These are phyloP conservation scores for Carex scoparia DNA, from an alignment of 176 grass and related monocot genomes.

Conservation along the genomic window DNA sequence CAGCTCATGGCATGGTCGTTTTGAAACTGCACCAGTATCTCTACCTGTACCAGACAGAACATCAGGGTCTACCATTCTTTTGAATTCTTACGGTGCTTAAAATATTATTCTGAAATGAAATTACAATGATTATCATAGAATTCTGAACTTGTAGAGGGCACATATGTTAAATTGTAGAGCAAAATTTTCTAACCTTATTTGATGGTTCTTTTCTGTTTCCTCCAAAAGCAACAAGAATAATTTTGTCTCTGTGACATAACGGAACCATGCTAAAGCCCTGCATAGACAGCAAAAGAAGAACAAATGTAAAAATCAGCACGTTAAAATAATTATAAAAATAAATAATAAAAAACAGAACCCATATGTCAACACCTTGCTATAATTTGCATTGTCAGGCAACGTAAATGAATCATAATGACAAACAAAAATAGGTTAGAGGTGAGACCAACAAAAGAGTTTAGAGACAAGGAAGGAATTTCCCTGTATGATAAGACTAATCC, in stretches of 20 bases:
- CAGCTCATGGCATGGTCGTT: conserved; percentile 82
- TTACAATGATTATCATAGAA: conserved; percentile 2
- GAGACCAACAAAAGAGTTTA: not conserved
- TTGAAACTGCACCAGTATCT: conserved; percentile 76
- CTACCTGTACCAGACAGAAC: conserved; percentile 44
- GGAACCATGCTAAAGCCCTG: conserved; percentile 98
- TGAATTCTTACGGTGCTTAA: not conserved
- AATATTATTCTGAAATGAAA: not conserved
- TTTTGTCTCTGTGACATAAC: conserved; percentile 72
- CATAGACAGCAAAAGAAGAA: conserved; percentile 1
- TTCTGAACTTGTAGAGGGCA: not conserved
- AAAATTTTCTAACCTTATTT: conserved; percentile 54
- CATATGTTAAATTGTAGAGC: conserved; percentile 2
- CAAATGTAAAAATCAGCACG: not conserved
- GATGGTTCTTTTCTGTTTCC: conserved; percentile 97
- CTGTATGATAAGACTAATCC: not conserved
- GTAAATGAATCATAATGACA: not conserved
- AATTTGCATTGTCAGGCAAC: not conserved
- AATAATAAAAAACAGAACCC: not conserved
- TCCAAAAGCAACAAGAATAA: conserved; percentile 92
- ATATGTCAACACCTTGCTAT: not conserved
- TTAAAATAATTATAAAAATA: conserved; percentile 1
- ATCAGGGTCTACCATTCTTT: not conserved
- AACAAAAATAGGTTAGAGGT: not conserved
- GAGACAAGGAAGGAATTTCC: not conserved